These are phyloP conservation scores for Yamadazyma membranifaciens DNA, from an alignment of 1,139 yeast species.

Conservation along the genomic window DNA sequence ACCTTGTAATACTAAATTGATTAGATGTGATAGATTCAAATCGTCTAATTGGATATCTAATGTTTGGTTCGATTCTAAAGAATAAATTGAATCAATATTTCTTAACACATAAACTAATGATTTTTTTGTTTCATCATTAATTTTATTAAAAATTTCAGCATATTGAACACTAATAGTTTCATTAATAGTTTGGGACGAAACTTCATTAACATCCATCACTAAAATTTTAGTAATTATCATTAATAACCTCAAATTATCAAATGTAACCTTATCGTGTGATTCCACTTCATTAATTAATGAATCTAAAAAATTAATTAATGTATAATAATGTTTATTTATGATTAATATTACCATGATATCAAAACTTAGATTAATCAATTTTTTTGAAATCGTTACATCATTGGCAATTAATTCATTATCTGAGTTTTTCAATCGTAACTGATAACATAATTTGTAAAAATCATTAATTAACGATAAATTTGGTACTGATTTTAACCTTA, in stretches of 20 bases:
- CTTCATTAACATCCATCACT: constrained; percentile 1
- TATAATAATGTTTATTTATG: constrained; percentile 30
- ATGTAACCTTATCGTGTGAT: constrained; percentile 10
- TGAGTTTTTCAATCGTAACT: constrained; percentile 25
- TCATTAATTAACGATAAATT: constrained; percentile 37
- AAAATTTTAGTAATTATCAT: constrained; percentile 18
- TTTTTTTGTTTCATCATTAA: constrained; percentile 1
- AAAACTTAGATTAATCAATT: constrained; percentile 31
- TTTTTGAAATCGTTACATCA: constrained; percentile 10
- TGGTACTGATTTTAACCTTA: constrained; percentile 40
- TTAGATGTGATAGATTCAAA: constrained; percentile 15
- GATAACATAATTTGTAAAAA: constrained; percentile 40
- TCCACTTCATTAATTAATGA: constrained; percentile 15
- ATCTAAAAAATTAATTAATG: constrained; percentile 27
- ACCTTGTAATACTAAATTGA: constrained; percentile 19
- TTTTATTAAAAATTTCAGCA: background rate
- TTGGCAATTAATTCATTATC: background rate
- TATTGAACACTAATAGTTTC: background rate
- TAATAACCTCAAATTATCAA: constrained; percentile 22
- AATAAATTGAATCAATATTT: constrained; percentile 18
- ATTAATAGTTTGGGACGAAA: background rate
- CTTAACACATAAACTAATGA: constrained; percentile 20
- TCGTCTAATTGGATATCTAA: constrained; percentile 6
- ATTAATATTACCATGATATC: constrained; percentile 31
- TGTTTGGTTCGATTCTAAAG: constrained; percentile 5